phyloP scores from a whole-genome alignment of 2,329 filamentous ascomycete genomes.

The Talaromyces sp. region DNA sequence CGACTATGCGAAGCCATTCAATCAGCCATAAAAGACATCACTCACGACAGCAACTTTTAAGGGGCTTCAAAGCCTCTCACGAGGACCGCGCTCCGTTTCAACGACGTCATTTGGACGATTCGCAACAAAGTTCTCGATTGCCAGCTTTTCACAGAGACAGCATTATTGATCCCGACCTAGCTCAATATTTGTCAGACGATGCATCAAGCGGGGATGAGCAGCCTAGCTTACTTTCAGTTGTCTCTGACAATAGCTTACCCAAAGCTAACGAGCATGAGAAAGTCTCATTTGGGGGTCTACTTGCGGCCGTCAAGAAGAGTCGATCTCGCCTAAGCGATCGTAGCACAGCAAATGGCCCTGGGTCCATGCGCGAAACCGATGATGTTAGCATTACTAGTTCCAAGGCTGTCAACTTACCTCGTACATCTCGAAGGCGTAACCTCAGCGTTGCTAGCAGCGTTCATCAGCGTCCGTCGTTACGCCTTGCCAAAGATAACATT shows the following conservation, averaged over 20 bases:
- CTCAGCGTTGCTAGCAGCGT: constrained; percentile 75
- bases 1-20: constrained; percentile 67
- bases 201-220: constrained; percentile 91
- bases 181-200: constrained; percentile 90
- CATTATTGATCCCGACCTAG: constrained; percentile 94
- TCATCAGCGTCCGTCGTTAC: constrained; percentile 66
- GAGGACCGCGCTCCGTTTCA: constrained; percentile 88
- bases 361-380: constrained; percentile 61
- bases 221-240: constrained; percentile 73
- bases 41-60: constrained; percentile 79
- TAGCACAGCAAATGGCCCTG: constrained; percentile 66
- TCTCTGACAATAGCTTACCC: constrained; percentile 61
- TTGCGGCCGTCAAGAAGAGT: constrained; percentile 71
- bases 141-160: constrained; percentile 98
- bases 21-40: constrained; percentile 79
- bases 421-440: constrained; percentile 69
- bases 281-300: constrained; percentile 65
- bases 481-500: constrained; percentile 57
- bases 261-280: constrained; percentile 68
- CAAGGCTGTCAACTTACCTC: constrained; percentile 56
- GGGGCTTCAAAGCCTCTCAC: constrained; percentile 64
- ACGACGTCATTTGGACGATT: constrained; percentile 65
- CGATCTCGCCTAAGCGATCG: constrained; percentile 70
- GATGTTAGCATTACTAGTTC: constrained; percentile 61
- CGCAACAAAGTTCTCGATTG: constrained; percentile 61